Evolutionary conservation across 2,329 filamentous ascomycete genomes (phyloP).

Genomic region (Stachybotrys chartarum): DNA sequence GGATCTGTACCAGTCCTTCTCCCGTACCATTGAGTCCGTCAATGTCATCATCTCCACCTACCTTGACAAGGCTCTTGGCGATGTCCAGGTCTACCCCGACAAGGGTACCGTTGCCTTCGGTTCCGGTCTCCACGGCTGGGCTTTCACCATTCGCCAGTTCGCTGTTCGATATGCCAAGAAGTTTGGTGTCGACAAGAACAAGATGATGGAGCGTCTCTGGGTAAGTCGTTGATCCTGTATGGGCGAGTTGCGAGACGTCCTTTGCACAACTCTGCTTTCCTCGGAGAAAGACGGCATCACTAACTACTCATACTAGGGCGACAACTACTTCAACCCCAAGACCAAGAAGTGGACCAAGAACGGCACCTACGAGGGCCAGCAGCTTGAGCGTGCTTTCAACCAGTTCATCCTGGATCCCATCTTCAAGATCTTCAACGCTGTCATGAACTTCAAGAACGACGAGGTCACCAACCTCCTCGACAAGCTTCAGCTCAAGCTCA

Average conservation of each 20-base stretch:
- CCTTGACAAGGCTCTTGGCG: conserved; percentile 92
- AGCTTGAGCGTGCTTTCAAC: conserved; percentile 97
- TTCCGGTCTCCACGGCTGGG: conserved; percentile 99
- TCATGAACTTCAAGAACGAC: conserved; percentile 99
- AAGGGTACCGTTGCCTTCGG: conserved; percentile 98
- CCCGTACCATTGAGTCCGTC: conserved; percentile 98
- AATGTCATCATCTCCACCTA: conserved; percentile 99
- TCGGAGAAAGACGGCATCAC: background rate
- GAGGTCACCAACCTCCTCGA: conserved; percentile 75
- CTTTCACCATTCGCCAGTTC: conserved; percentile 98
- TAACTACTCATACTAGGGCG: conserved; percentile 45
- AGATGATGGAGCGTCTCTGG: conserved; percentile 99
- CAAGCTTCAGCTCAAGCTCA: conserved; percentile 94
- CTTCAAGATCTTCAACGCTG: conserved; percentile 94
- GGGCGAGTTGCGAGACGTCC: too few relatives aligned
- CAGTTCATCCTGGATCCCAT: conserved; percentile 99
- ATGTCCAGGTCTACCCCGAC: conserved; percentile 97
- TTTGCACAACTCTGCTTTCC: too few relatives aligned
- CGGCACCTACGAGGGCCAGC: conserved; percentile 75
- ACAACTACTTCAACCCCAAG: conserved; percentile 99
- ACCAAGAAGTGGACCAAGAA: conserved; percentile 99
- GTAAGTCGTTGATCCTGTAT: conserved; percentile 39
- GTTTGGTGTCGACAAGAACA: conserved; percentile 98
- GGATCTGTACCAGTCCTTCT: conserved; percentile 99
- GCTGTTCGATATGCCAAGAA: conserved; percentile 97